Conservation (phyloP, 805 yeast species). For the Priceomyces fermenticarens region DNA sequence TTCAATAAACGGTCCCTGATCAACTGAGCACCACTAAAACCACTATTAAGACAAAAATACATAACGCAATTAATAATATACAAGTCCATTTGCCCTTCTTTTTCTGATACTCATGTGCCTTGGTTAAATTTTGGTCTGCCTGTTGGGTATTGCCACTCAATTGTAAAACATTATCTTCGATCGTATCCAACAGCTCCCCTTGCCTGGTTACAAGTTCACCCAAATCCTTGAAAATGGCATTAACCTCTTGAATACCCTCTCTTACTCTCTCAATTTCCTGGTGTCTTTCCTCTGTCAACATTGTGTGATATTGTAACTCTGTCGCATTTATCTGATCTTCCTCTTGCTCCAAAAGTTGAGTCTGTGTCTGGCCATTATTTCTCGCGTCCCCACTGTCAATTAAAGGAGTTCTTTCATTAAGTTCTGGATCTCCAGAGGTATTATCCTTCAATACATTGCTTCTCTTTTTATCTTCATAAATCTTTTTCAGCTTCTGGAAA, state of each 20-base stretch:
- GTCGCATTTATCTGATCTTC: slow-evolving; percentile 43
- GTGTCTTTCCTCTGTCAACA: slow-evolving; percentile 69
- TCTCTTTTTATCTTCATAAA: slow-evolving; percentile 49
- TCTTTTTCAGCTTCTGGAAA: slow-evolving; percentile 41
- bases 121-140: slow-evolving; percentile 66
- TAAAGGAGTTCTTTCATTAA: slow-evolving; percentile 39
- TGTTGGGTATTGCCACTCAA: slow-evolving; percentile 62
- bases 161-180: slow-evolving; percentile 73
- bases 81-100: slow-evolving; percentile 72
- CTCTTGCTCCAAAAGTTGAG: slow-evolving; percentile 27
- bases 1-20: slow-evolving; percentile 1
- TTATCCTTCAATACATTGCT: slow-evolving; percentile 5
- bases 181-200: slow-evolving; percentile 78
- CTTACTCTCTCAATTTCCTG: slow-evolving; percentile 69
- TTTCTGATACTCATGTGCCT: slow-evolving; percentile 75
- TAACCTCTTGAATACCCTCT: slow-evolving; percentile 79
- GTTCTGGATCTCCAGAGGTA: background rate
- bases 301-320: slow-evolving; percentile 59
- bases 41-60: slow-evolving; percentile 55
- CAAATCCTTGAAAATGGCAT: slow-evolving; percentile 78
- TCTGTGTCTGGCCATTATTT: slow-evolving; percentile 23
- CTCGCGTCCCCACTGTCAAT: slow-evolving; percentile 21
- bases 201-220: slow-evolving; percentile 79
- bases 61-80: slow-evolving; percentile 55
- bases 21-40: slow-evolving; percentile 53